Evolutionary conservation across 257 asterid genomes (phyloP), one percentile per base, ranked within the genome.

Genomic region (Solanum rostratum): DNA sequence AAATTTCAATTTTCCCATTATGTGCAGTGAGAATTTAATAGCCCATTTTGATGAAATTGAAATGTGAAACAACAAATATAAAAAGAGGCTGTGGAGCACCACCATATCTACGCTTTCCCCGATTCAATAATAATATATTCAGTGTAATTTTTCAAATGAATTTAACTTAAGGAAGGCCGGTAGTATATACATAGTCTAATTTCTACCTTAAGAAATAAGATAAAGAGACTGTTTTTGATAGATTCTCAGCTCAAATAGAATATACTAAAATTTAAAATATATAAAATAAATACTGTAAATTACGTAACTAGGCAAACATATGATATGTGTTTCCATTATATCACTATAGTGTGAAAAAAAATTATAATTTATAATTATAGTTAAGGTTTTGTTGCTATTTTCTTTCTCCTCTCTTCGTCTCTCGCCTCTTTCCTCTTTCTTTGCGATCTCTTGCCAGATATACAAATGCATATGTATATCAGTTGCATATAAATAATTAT

Each of bases 181-280:
- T 5, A 16, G 1, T 1, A 0, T 27, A 20, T 63, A 29, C 7
- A 2, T 2, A 27, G 2, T n/a, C 20, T 5, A 0, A 29, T 0
- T 7, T 0, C 7, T 14, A 60, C 0, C 37, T 60, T 12, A 12
- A 62, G 2, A 24, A 10, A 24, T 3, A 62, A 1, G 20, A 0
- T 55, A 60, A 2, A 65, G 1, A 65, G 8, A 0, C 1, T 65
- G 16, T 30, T 30, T 65, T 0, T 0, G 1, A 3, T 30, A 65
- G 0, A 0, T 0, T 3, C 0, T 30, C 0, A 8, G 3, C 0
- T 63, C 0, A 4, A 14, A 2, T 5, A 13, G 27, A 2, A 27
- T 0, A 62, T 13, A 6, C 27, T 6, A 27, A 62, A 62, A 27
- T 62, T 0, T 12, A 62, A 13, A 12, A 13, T 7, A 63, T 1